Evolutionary conservation across 2,329 filamentous ascomycete species (phyloP).

Genomic region (Chaetomiaceae sp.): DNA sequence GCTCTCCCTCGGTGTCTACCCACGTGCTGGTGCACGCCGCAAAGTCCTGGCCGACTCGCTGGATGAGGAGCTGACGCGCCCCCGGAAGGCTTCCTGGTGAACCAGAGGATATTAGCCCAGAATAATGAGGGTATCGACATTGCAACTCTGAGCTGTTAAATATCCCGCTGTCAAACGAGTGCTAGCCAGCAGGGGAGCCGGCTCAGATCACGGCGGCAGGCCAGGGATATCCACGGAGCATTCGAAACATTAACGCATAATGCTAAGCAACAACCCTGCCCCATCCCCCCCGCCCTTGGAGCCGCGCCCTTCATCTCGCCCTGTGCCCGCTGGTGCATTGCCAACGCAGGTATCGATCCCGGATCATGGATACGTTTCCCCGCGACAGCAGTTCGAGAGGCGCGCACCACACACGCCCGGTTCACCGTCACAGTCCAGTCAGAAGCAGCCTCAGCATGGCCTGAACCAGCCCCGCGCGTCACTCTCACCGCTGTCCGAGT

Average conservation of each 20-base stretch:
- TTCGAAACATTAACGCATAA: slow-evolving; percentile 34
- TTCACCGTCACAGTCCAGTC: slow-evolving; percentile 12
- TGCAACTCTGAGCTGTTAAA: no score
- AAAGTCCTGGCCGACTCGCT: no score
- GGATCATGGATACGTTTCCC: slow-evolving; percentile 21
- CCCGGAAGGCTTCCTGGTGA: no score
- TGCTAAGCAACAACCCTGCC: slow-evolving; percentile 31
- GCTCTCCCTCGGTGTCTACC: no score
- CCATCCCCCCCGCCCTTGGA: slow-evolving; percentile 23
- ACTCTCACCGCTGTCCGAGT: slow-evolving; percentile 28
- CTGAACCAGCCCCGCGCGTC: slow-evolving; percentile 19
- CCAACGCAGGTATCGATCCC: slow-evolving; percentile 11
- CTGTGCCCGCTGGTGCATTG: slow-evolving; percentile 18
- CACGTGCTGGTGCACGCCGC: no score
- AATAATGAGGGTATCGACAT: no score
- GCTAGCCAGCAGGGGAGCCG: neutral
- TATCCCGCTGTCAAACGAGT: slow-evolving; percentile 10
- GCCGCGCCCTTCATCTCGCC: slow-evolving; percentile 15
- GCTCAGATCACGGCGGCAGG: slow-evolving; percentile 4
- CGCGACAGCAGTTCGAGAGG: slow-evolving; percentile 19
- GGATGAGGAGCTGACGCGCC: no score
- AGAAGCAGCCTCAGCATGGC: slow-evolving; percentile 11
- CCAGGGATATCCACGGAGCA: slow-evolving; percentile 22
- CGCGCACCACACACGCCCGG: slow-evolving; percentile 13
- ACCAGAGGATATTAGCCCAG: no score